phyloP scores from a whole-genome alignment of 345 rosid genomes.

The Camelina neglecta region DNA sequence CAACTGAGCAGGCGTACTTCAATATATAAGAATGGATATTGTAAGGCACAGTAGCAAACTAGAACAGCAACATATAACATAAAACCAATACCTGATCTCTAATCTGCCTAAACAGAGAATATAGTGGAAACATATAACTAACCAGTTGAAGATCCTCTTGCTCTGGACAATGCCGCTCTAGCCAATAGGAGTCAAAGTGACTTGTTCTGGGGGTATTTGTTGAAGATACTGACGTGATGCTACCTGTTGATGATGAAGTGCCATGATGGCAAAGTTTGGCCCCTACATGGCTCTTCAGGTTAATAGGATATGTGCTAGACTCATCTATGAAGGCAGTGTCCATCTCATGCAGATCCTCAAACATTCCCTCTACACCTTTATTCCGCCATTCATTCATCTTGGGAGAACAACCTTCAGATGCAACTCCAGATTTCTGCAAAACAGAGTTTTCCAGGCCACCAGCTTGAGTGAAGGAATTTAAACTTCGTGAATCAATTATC shows the following conservation, averaged over 20 bases:
- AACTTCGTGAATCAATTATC: constrained; percentile 65
- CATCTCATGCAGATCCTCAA: constrained; percentile 93
- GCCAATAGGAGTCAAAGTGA: constrained; percentile 82
- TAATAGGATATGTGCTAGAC: constrained; percentile 51
- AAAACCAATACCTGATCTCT: neutral
- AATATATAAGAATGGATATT: constrained; percentile 4
- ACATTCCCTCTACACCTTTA: constrained; percentile 87
- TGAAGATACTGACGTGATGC: constrained; percentile 81
- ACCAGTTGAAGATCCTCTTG: constrained; percentile 83
- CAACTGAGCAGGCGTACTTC: constrained; percentile 17
- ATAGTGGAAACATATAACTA: constrained; percentile 37
- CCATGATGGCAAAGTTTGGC: constrained; percentile 62
- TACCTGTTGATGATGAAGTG: constrained; percentile 75
- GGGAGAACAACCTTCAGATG: constrained; percentile 71
- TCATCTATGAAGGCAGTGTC: constrained; percentile 82
- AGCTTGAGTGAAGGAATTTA: constrained; percentile 51
- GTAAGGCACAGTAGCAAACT: constrained; percentile 14
- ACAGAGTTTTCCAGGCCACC: constrained; percentile 63
- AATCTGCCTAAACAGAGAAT: constrained; percentile 14
- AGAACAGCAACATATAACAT: neutral
- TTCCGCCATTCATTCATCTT: constrained; percentile 75
- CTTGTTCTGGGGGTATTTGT: constrained; percentile 79
- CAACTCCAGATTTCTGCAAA: constrained; percentile 52
- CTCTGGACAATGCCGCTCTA: constrained; percentile 70
- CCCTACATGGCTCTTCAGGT: constrained; percentile 59